Conservation (phyloP, 1,284 basidiomycete genomes). For the Sutorius eximius region DNA sequence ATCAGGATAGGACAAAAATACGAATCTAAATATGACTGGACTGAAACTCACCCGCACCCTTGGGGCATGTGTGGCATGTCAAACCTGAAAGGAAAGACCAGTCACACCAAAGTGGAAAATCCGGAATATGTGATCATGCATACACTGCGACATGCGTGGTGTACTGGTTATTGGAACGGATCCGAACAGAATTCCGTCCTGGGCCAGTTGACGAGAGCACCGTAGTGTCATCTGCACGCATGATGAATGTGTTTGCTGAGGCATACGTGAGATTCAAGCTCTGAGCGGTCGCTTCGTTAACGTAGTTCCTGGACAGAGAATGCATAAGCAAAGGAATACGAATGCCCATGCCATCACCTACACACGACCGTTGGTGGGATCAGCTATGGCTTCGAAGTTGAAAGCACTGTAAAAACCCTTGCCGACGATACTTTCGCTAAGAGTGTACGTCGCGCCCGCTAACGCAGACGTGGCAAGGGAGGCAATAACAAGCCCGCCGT, state of each 20-base stretch:
- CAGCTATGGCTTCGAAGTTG: constrained; percentile 44
- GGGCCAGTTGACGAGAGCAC: constrained; percentile 45
- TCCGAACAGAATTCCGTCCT: constrained; percentile 60
- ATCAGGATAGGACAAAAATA: not conserved
- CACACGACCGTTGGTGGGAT: constrained; percentile 51
- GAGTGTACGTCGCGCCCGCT: constrained; percentile 36
- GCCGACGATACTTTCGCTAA: constrained; percentile 43
- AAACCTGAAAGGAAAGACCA: constrained; percentile 27
- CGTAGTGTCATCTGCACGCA: constrained; percentile 54
- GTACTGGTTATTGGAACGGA: constrained; percentile 52
- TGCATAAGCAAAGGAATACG: not conserved
- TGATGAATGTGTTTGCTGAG: constrained; percentile 45
- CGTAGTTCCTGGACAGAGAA: constrained; percentile 48
- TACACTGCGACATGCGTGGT: constrained; percentile 58
- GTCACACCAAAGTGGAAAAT: not conserved
- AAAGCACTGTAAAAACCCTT: constrained; percentile 43
- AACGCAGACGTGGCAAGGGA: constrained; percentile 27
- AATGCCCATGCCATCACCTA: constrained; percentile 26
- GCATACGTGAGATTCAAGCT: constrained; percentile 49
- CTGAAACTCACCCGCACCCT: constrained; percentile 59
- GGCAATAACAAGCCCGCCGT: constrained; percentile 11
- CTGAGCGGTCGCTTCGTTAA: constrained; percentile 45
- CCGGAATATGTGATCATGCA: constrained; percentile 21
- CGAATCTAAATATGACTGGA: not conserved
- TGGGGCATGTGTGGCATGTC: constrained; percentile 51